These are phyloP conservation scores for Calonectria pseudoreteaudii DNA, from an alignment of 2,329 filamentous ascomycete genomes.

Conservation along the genomic window DNA sequence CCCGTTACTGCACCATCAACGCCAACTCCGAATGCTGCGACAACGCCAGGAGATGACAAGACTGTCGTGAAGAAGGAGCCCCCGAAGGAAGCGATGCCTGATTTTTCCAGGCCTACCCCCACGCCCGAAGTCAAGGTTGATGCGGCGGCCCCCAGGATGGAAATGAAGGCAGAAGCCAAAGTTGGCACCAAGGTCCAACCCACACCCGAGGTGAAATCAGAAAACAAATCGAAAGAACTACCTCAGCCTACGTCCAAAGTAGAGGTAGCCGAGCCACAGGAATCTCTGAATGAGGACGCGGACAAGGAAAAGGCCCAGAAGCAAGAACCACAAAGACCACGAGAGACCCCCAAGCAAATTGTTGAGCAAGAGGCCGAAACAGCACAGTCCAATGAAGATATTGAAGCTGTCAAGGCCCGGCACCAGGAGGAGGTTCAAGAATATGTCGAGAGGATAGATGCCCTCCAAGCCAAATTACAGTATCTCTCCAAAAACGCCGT, in stretches of 20 bases:
- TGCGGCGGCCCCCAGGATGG: background rate
- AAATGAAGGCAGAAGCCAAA: background rate
- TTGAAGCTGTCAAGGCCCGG: slow-evolving; percentile 41
- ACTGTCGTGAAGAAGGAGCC: slow-evolving; percentile 3
- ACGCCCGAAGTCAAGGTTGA: slow-evolving; percentile 3
- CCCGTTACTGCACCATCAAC: slow-evolving; percentile 6
- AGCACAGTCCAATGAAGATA: slow-evolving; percentile 29
- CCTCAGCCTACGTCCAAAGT: background rate
- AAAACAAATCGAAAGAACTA: background rate
- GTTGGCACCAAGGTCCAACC: background rate
- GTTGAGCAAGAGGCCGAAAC: background rate
- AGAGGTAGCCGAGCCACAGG: background rate
- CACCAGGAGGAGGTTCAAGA: slow-evolving; percentile 86
- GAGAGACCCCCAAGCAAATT: slow-evolving; percentile 4
- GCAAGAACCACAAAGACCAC: background rate
- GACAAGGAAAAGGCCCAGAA: background rate
- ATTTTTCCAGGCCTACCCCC: slow-evolving; percentile 21
- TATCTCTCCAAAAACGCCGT: slow-evolving; percentile 86
- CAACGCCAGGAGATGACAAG: background rate
- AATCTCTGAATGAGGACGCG: background rate
- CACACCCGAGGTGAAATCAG: background rate
- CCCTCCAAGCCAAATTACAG: slow-evolving; percentile 89
- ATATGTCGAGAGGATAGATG: slow-evolving; percentile 91
- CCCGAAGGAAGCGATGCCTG: slow-evolving; percentile 16
- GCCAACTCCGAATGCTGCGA: background rate